Conservation (phyloP, 805 yeast species). For the Wickerhamiella sergipiensis region DNA sequence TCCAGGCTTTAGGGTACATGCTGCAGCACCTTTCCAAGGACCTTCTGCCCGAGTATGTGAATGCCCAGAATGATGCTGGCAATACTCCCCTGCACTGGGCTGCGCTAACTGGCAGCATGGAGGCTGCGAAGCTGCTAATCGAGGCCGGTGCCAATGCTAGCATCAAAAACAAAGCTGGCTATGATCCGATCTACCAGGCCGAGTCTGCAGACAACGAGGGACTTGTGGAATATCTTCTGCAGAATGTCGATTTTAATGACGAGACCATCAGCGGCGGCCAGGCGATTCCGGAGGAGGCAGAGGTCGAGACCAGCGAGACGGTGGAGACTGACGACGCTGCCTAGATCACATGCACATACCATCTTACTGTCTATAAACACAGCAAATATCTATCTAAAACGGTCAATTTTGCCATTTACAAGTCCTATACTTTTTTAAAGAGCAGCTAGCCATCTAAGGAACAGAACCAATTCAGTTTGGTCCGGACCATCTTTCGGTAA, state of each 20-base stretch:
- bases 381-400: too few species aligned
- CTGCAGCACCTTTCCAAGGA: conserved; percentile 34
- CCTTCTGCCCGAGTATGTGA: conserved; percentile 28
- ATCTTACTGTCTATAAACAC: not conserved
- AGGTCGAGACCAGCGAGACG: conserved; percentile 1
- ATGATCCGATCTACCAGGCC: conserved; percentile 82
- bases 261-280: conserved; percentile 21
- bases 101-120: conserved; percentile 70
- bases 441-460: too few species aligned
- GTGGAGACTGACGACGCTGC: not conserved
- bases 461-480: too few species aligned
- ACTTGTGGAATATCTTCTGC: conserved; percentile 63
- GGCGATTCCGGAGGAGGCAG: conserved; percentile 8
- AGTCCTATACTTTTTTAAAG: too few species aligned
- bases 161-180: conserved; percentile 55
- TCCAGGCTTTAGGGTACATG: conserved; percentile 48
- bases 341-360: not conserved
- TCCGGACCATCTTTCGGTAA: too few species aligned
- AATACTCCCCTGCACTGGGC: conserved; percentile 98
- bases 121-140: conserved; percentile 53
- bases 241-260: conserved; percentile 56
- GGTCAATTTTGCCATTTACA: not conserved
- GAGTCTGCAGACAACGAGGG: conserved; percentile 64
- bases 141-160: conserved; percentile 77
- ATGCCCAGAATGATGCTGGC: conserved; percentile 59